phyloP scores from a whole-genome alignment of 768 basidiomycete species.

The Saitozyma podzolica region DNA sequence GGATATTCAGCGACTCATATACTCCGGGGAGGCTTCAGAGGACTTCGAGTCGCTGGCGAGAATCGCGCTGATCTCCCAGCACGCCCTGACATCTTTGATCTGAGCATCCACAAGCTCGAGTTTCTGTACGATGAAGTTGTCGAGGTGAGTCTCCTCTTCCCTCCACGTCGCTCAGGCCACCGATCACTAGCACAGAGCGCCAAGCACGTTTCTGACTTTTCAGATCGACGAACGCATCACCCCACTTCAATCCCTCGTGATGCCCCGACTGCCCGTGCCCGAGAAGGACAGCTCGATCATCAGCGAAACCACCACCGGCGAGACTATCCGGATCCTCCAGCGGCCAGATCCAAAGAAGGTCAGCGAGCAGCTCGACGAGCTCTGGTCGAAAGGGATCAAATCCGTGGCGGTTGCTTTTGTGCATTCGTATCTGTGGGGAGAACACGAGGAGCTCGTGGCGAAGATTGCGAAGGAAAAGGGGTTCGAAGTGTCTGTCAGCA shows the following conservation, averaged over 20 bases:
- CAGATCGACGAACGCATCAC: constrained; percentile 83
- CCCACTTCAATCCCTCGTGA: constrained; percentile 66
- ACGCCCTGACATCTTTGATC: constrained; percentile 86
- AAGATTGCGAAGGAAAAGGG: constrained; percentile 73
- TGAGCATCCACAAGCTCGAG: constrained; percentile 65
- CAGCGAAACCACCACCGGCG: constrained; percentile 78
- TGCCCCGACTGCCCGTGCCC: constrained; percentile 73
- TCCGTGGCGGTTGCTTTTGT: constrained; percentile 26
- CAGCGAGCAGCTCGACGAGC: constrained; percentile 63
- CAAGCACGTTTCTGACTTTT: constrained; percentile 18
- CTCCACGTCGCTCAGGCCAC: too few relatives aligned
- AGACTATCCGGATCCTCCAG: constrained; percentile 79
- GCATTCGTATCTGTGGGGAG: constrained; percentile 68
- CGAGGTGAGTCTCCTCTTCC: constrained; percentile 2
- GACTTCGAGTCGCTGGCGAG: constrained; percentile 14
- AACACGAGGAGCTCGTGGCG: constrained; percentile 76
- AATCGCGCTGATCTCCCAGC: constrained; percentile 51
- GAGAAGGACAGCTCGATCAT: constrained; percentile 64
- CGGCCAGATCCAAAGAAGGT: constrained; percentile 63
- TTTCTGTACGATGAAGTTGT: constrained; percentile 69
- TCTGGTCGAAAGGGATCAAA: constrained; percentile 77
- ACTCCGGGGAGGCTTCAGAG: too few relatives aligned
- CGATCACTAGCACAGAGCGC: too few relatives aligned
- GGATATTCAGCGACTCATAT: too few relatives aligned
- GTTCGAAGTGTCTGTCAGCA: constrained; percentile 82